Base-by-base conservation (phyloP, 768 basidiomycete genomes). In the Hypholoma sublateritium region DNA sequence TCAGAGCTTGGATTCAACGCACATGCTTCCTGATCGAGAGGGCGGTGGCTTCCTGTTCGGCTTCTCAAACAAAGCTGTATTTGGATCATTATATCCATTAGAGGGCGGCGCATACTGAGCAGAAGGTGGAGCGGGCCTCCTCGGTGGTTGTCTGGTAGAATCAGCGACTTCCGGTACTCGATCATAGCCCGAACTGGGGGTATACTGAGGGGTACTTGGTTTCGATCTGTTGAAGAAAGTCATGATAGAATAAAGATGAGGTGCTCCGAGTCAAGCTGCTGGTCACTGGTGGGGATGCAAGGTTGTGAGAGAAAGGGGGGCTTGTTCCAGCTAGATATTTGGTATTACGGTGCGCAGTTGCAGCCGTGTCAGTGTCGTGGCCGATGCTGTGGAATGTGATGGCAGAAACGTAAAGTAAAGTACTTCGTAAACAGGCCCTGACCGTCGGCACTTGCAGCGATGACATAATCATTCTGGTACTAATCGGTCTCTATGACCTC, bases 81-180 rank as follows among this genome's bases (percentile, higher is more conserved):
- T 74, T 1, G 83, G 79, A 63, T 85, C 84, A 59, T 84, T 85
- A 65, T 86, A 86, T 1, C 64, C 70, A 37, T 58, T 61, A 43
- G 70, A 67, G 12, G 78, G 70, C 44, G 73, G 63, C 47, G 71
- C 66, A 61, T 77, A 74, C 55, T 77, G 78, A n/a, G 72, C 67
- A 17, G 77, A 72, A 36, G 74, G 72, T 21, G 76, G 77, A 9
- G 74, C 73, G 28, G 67, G 71, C 52, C 74, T 71, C 63, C 72
- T 53, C 36, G 70, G 67, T 42, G 75, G 67, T 55, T 76, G 69
- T 1, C 55, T 45, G 45, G 45, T 58, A 58, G 59, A 59, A 54
- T 64, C 65, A 12, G 57, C 43, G 35, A 49, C 53, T 45, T 59
- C 59, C 5, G 80, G 78, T 7, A 80, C 35, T 54, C 80, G 78